Evolutionary conservation across 345 rosid species (phyloP), one percentile per base, ranked within the genome.

Genomic region (Limnanthes douglasii): DNA sequence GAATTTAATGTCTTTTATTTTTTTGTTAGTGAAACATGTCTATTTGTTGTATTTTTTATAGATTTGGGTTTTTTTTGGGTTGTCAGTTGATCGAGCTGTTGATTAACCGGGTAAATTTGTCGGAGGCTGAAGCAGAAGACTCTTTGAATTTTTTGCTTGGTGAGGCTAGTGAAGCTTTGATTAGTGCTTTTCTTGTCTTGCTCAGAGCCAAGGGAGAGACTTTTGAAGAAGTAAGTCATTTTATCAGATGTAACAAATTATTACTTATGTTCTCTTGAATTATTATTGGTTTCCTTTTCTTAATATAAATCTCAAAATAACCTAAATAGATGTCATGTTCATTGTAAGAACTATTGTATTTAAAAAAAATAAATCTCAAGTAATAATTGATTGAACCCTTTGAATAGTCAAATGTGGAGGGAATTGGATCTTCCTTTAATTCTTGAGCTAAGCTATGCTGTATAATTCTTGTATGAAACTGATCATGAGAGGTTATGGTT

Each of bases 191-290:
- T 36, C 70, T 92, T 18, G 94, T 85, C 10, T 32, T 92, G 50
- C 56, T 85, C 31, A 78, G 96, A 62, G 93, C 96, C 48, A 92
- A 85, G 66, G 96, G 96, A 33, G 99, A 92, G 73, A 85, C 93
- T 15, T 75, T 39, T 49, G 94, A 81, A 48, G 96, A 92, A 56
- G 93, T 80, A 47, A 72, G 62, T 50, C 6, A 5, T 21, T 12
- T 28, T 11, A 18, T 30, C 33, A n/a, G 6, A 37, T 21, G 18
- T 15, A 18, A 1, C 7, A 0, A 16, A 1, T 14, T 1, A n/a
- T 19, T 31, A 11, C 13, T 11, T 16, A 8, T 34, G 28, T 31
- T 11, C 22, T 15, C 18, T 17, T 21, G 0, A 19, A 15, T n/a
- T 15, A 13, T 15, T 5, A 20, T 14, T 4, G 2, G 1, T 14